A percentile compares a stretch with the other conserved stretches of the same genome.
phyloP scores from a whole-genome alignment of 257 asterid genomes.

The Solanum chilense region DNA sequence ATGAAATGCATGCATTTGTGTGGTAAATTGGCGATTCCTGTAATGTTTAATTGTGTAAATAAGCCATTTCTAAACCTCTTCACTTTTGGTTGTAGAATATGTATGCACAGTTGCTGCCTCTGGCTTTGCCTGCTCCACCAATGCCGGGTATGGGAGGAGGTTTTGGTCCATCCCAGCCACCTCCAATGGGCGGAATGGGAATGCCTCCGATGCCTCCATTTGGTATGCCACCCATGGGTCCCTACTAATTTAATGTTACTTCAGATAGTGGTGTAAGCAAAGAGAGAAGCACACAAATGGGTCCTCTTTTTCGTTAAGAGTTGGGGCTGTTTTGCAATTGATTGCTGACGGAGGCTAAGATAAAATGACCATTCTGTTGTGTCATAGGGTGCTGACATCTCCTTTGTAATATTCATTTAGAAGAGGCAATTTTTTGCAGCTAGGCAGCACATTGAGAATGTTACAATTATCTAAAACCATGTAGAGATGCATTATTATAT shows the following conservation, averaged over 20 bases:
- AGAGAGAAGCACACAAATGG: neutral
- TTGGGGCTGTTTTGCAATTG: neutral
- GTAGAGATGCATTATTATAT: neutral
- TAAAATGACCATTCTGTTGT: neutral
- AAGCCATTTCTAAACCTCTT: neutral
- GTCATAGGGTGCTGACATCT: slow-evolving; percentile 3
- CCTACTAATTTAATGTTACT: slow-evolving; percentile 39
- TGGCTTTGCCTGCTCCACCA: slow-evolving; percentile 98
- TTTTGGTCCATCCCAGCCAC: slow-evolving; percentile 34
- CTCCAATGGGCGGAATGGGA: slow-evolving; percentile 75
- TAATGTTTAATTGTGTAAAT: neutral
- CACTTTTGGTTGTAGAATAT: slow-evolving; percentile 50
- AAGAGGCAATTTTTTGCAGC: slow-evolving; percentile 3
- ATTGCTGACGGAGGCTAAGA: neutral
- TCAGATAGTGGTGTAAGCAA: neutral
- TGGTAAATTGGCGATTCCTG: neutral
- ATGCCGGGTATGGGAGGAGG: slow-evolving; percentile 70
- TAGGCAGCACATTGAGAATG: neutral
- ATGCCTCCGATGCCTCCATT: slow-evolving; percentile 91
- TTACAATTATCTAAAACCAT: neutral
- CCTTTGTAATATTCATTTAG: slow-evolving; percentile 1
- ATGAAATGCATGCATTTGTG: neutral
- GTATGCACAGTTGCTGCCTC: slow-evolving; percentile 97
- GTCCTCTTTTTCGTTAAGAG: neutral
- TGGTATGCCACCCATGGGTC: slow-evolving; percentile 97